Evolutionary conservation across 2,329 filamentous ascomycete genomes (phyloP), one percentile per base, ranked within the genome.

Genomic region (Hypoxylon sp.): DNA sequence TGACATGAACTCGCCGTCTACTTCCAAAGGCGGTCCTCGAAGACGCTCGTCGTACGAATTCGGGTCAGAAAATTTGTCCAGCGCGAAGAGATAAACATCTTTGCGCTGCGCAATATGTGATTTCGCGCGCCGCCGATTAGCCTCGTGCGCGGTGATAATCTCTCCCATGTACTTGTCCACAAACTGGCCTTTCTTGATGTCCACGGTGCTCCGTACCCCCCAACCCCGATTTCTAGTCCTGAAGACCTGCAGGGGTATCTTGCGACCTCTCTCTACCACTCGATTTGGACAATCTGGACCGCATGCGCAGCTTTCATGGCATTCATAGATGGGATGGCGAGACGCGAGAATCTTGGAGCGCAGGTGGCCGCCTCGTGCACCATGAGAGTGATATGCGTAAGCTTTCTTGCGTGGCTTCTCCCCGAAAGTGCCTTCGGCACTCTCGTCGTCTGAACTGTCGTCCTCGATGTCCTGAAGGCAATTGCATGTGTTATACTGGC

Each of bases 151-250:
- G 1, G 88, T 90, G 72, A 92, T 89, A 63, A 92, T 83, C 77
- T 92, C 90, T 11, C 93, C 93, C 6, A 94, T 84, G 75, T 96
- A 97, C 6, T 87, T 87, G 76, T 95, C 93, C 44, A 97, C 88
- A 73, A 94, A 96, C 71, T 94, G 91, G 2, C 93, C 93, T 70
- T 86, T 84, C 60, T 86, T 86, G 1, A 97, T 86, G 19, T 88
- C 83, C 2, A 90, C 83, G 3, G 86, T 85, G 66, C 89, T 90
- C 6, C 88, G 85, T 0, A 97, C 87, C 33, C 90, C 93, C 93
- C 92, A 97, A 35, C 93, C 93, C 50, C 92, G 88, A 53, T 90
- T 84, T 1, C 76, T 72, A 0, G 93, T 95, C 59, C 90, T 88
- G 78, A 96, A 96, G 17, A 97, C 92, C 73, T 94, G 88, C 1